A percentile compares a stretch with the other conserved stretches of the same genome.
phyloP scores from a whole-genome alignment of 2,329 filamentous ascomycete species.

The Phyllosticta paracitricarpa region DNA sequence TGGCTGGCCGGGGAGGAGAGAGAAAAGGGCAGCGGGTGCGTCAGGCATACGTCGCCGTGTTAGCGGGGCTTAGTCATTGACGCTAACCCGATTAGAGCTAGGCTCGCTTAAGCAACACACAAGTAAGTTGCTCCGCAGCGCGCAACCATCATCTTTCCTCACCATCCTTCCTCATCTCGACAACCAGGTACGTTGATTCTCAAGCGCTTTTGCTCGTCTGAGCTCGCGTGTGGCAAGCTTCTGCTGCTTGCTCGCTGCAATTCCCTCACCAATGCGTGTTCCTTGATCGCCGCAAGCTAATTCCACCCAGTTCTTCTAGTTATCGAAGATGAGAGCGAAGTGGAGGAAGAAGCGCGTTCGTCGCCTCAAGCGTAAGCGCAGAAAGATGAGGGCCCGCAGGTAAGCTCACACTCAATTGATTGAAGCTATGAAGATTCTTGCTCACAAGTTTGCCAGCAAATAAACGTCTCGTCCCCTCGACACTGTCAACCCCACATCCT shows the following conservation, averaged over 20 bases:
- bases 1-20: not conserved
- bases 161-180: slow-evolving; percentile 34
- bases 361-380: slow-evolving; percentile 99
- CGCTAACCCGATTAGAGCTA: not conserved
- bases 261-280: slow-evolving; percentile 7
- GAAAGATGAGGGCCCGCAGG: slow-evolving; percentile 98
- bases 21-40: not conserved
- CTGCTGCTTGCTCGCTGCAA: not conserved
- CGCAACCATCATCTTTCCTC: slow-evolving; percentile 18
- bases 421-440: not conserved
- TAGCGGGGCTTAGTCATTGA: slow-evolving; percentile 2
- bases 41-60: not conserved
- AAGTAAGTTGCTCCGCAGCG: slow-evolving; percentile 4
- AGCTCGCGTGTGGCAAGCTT: not conserved
- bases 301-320: slow-evolving; percentile 19
- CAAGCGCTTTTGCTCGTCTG: not conserved
- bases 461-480: slow-evolving; percentile 37
- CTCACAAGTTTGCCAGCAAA: slow-evolving; percentile 28
- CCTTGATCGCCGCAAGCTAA: not conserved
- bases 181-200: slow-evolving; percentile 29
- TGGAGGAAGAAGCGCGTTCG: slow-evolving; percentile 99
- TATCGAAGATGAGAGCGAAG: slow-evolving; percentile 76
- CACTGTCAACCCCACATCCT: slow-evolving; percentile 22
- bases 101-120: slow-evolving; percentile 10
- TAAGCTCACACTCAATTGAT: slow-evolving; percentile 44